Base-by-base conservation (phyloP, 306 rosid genomes). In the Casuarina equisetifolia region DNA sequence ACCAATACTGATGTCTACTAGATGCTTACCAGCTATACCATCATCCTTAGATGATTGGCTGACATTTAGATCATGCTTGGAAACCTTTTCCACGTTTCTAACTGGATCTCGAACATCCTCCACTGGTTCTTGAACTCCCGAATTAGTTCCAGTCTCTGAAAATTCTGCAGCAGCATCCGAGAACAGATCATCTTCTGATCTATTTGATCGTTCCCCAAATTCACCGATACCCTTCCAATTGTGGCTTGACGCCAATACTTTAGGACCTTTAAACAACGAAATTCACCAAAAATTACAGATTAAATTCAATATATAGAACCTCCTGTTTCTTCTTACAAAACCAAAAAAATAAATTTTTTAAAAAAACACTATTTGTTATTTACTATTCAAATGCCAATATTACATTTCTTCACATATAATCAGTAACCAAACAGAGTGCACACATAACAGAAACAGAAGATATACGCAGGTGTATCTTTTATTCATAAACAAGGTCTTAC, bases 111-210 rank as follows among this genome's bases (percentile, higher is more conserved):
- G 75, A 74, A 36, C 70, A 62, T 86, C 84, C 39, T 9, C 64
- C 4, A 73, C 43, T 54, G 19, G 12, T 73, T 79, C 83, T 20
- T 61, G 72, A 20, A 54, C 45, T 66, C 83, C 73, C 1, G 71
- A 77, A 52, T 59, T 81, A 19, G 40, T 40, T 79, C 83, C 84
- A 32, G 61, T 58, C 32, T 89, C 93, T 12, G 85, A 76, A 88
- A 92, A 95, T 42, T 92, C 97, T 0, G 91, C 79, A 63, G 68
- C 91, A 13, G 97, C 97, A 86, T 91, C 98, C 5, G 93, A 83
- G 73, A 71, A 95, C 40, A 90, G 82, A 9, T 87, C 95, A 72
- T 87, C 88, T 73, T 89, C 95, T 19, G 89, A 83, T 81, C 78
- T 86, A 49, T 51, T 76, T 0, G 82, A 9, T 69, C 73, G 81